Evolutionary conservation across 441 rosid species (phyloP).

Genomic region (Capsella rubella): DNA sequence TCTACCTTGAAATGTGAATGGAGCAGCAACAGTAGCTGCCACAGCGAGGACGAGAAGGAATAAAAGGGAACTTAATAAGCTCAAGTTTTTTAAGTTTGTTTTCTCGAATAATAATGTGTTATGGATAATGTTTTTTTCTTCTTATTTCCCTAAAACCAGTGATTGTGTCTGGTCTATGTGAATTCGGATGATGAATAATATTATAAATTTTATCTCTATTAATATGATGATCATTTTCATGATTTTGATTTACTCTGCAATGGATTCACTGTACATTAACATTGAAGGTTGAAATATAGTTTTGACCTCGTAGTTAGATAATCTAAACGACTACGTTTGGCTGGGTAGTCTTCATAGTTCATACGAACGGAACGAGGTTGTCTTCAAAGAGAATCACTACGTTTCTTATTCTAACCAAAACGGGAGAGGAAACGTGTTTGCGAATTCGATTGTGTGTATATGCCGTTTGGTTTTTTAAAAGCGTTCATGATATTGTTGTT

Average conservation of each 20-base stretch:
- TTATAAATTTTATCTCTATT: background rate
- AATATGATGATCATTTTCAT: slow-evolving; percentile 2
- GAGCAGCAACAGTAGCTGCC: slow-evolving; percentile 51
- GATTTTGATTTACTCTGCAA: no score
- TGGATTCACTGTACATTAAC: no score
- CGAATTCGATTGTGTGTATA: background rate
- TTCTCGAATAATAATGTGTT: slow-evolving; percentile 24
- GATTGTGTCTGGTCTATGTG: slow-evolving; percentile 21
- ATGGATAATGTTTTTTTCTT: no score
- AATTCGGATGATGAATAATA: slow-evolving; percentile 15
- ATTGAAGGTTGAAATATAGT: no score
- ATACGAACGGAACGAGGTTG: background rate
- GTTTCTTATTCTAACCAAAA: background rate
- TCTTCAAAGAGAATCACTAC: background rate
- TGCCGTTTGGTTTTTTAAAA: no score
- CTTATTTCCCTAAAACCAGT: slow-evolving; percentile 1
- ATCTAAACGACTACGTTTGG: background rate
- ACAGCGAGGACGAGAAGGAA: slow-evolving; percentile 61
- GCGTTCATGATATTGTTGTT: no score
- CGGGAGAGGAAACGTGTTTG: background rate
- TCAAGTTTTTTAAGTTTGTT: background rate
- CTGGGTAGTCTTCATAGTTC: background rate
- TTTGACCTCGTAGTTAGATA: no score
- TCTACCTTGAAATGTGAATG: slow-evolving; percentile 62
- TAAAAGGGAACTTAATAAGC: slow-evolving; percentile 43